Percentiles rank a stretch among this genome's conserved stretches.
phyloP scores from a whole-genome alignment of 805 yeast species.

The Wickerhamiella galacta region DNA sequence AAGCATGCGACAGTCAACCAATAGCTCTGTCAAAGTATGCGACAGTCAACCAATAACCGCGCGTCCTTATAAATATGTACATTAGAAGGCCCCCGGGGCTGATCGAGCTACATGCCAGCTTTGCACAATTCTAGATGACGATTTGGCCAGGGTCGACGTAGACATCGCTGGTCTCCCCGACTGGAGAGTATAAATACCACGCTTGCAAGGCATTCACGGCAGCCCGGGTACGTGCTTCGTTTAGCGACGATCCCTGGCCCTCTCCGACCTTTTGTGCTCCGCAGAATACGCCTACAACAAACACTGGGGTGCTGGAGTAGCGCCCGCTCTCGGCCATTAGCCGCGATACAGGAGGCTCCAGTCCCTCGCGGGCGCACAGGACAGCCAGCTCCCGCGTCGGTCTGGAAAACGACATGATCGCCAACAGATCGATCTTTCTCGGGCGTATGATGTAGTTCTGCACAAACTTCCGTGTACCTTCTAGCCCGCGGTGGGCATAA shows the following conservation, averaged over 20 bases:
- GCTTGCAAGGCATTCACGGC: constrained; percentile 79
- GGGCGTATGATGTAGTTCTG: constrained; percentile 51
- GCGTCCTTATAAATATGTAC: background rate
- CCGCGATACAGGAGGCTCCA: constrained; percentile 62
- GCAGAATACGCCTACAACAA: constrained; percentile 77
- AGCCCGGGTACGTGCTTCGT: constrained; percentile 85
- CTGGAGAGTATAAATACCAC: constrained; percentile 83
- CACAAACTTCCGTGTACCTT: constrained; percentile 50
- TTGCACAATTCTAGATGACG: constrained; percentile 10
- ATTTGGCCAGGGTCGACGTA: constrained; percentile 17
- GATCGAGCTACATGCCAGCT: no score
- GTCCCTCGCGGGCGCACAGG: constrained; percentile 57
- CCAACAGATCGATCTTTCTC: constrained; percentile 58
- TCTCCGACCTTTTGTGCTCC: constrained; percentile 78
- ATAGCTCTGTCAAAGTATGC: no score
- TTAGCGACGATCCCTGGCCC: constrained; percentile 79
- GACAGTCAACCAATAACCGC: no score
- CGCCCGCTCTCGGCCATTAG: constrained; percentile 91
- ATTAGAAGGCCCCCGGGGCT: no score
- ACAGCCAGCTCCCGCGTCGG: constrained; percentile 74
- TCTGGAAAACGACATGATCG: constrained; percentile 63
- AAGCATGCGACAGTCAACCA: no score
- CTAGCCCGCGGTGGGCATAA: constrained; percentile 55
- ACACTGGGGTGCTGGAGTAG: constrained; percentile 64
- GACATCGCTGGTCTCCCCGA: constrained; percentile 14